A percentile compares a stretch with the other conserved stretches of the same genome.
Conservation (phyloP, 2,329 filamentous ascomycete species). For the Colletotrichum abscissum region DNA sequence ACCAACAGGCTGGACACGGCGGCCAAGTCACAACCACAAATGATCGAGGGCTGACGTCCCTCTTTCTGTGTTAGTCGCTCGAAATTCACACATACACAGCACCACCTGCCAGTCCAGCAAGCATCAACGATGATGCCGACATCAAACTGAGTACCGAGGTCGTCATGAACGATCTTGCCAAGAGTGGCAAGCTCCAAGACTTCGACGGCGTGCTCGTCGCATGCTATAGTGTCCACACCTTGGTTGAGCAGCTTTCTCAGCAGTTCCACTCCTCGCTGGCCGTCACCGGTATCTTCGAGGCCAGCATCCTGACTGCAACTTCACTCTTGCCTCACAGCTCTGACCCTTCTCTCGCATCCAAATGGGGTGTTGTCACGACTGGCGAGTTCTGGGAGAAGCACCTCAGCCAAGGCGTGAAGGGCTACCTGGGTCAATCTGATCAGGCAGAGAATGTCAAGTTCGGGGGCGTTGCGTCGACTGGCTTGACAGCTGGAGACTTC, state of each 20-base stretch:
- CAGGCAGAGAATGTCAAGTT: constrained; percentile 63
- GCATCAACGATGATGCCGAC: constrained; percentile 82
- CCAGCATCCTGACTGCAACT: constrained; percentile 75
- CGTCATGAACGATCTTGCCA: constrained; percentile 63
- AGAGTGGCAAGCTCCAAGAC: constrained; percentile 48
- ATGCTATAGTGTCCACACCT: constrained; percentile 87
- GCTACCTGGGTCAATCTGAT: constrained; percentile 67
- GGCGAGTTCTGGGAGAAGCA: constrained; percentile 85
- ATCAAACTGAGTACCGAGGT: constrained; percentile 71
- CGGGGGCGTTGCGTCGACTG: constrained; percentile 84
- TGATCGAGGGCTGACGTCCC: constrained; percentile 10
- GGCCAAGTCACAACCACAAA: too few relatives aligned
- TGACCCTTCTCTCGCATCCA: constrained; percentile 45
- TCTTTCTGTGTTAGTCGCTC: constrained; percentile 48
- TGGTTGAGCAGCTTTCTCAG: constrained; percentile 70
- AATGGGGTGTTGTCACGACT: constrained; percentile 91
- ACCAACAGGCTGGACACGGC: too few relatives aligned
- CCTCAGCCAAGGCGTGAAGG: constrained; percentile 71
- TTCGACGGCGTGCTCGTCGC: constrained; percentile 87
- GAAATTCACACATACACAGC: constrained; percentile 75
- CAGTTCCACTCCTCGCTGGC: constrained; percentile 49
- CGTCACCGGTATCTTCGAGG: constrained; percentile 89
- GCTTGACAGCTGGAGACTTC: constrained; percentile 82
- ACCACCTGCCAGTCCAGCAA: constrained; percentile 70
- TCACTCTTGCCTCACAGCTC: constrained; percentile 56